Conservation (phyloP, 202 grass and related monocot genomes). For the Tripidium arundinaceum region DNA sequence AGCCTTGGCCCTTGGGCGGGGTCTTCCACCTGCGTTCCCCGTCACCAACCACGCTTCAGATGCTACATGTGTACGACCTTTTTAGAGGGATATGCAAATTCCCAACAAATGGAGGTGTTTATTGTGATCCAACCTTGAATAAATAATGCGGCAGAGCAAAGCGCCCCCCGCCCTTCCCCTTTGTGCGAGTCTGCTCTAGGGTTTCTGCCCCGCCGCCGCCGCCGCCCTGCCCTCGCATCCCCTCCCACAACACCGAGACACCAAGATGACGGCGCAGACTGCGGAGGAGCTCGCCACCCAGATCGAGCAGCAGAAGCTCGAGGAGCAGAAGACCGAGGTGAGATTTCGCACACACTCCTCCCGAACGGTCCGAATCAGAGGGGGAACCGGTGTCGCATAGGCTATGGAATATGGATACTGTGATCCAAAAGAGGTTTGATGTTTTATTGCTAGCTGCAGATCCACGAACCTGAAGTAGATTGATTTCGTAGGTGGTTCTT, state of each 20-base stretch:
- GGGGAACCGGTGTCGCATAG: not conserved
- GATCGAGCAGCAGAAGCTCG: conserved; percentile 53
- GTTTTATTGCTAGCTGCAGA: not conserved
- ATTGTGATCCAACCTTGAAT: not conserved
- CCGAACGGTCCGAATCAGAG: not conserved
- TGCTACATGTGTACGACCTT: no score
- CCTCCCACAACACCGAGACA: not conserved
- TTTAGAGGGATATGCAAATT: no score
- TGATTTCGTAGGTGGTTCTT: not conserved
- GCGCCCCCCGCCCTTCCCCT: not conserved
- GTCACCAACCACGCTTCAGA: no score
- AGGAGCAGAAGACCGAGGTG: conserved; percentile 45
- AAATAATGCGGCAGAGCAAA: conserved; percentile 6
- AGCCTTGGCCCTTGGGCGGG: no score
- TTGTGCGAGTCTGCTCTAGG: conserved; percentile 27
- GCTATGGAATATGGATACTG: not conserved
- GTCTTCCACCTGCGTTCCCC: no score
- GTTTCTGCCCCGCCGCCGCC: conserved; percentile 36
- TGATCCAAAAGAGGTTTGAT: not conserved
- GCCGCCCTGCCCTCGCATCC: not conserved
- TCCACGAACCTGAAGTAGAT: not conserved
- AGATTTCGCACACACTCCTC: not conserved
- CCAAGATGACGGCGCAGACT: conserved; percentile 45
- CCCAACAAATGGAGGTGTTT: no score
- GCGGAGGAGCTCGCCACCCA: conserved; percentile 56